Evolutionary conservation across 2,329 filamentous ascomycete species (phyloP), one percentile per base, ranked within the genome.

Genomic region (Claviceps monticola): DNA sequence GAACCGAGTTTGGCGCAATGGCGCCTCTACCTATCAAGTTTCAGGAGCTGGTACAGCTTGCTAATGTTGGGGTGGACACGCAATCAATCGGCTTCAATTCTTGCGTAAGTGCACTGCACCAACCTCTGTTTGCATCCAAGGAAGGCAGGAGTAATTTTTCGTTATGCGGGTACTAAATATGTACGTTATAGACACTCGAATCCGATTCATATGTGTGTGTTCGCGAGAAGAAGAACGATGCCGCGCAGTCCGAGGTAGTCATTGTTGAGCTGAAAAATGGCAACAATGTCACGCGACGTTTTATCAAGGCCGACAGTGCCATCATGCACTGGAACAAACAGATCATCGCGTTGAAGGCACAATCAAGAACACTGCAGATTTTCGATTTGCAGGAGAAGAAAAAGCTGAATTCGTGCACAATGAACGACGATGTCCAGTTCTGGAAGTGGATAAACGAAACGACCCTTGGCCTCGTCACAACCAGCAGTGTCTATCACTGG

Each of bases 281-380:
- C 74, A 96, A 95, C 80, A 91, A 93, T 75, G 83, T 96, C 68
- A 93, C 88, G 61, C 85, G 87, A 64, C 82, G 91, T 66, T 88
- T 91, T 48, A 98, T 98, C 76, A 97, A 95, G 76, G 93, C 93
- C 64, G 93, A 98, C 74, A 97, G 90, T 80, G 93, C 94, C 62
- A 95, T 98, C 68, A 97, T 98, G 93, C 93, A 98, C 80, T 95
- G 88, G 88, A 84, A 79, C 61, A 87, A 85, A 68, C 88, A 95
- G 69, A 88, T 98, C 68, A 97, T 98, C 64, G 93, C 94, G 56
- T 80, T 98, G 60, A 95, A 95, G 73, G 91, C 93, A 48, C 88
- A 96, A 69, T 86, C 85, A 57, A 81, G 89, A 66, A 98, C 93
- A 59, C 80, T 98, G 56, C 94, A 98, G 74, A 95, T 98, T 68